These are phyloP conservation scores for Amylocystis lapponica DNA, from an alignment of 768 basidiomycete genomes.

Conservation along the genomic window DNA sequence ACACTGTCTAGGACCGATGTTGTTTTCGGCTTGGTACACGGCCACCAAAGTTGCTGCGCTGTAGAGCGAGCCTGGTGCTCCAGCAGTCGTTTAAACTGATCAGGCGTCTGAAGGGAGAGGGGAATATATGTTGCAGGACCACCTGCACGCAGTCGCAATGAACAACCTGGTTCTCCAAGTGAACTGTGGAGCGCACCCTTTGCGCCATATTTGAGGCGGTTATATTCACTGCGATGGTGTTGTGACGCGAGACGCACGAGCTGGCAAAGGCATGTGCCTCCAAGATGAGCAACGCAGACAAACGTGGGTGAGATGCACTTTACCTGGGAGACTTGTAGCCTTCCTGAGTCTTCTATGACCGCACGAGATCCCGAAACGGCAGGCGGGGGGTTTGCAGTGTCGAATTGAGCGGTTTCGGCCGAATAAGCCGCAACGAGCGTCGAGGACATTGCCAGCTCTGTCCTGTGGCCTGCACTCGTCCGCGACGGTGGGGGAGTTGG, in stretches of 20 bases:
- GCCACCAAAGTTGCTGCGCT: constrained; percentile 45
- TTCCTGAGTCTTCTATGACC: too few species aligned
- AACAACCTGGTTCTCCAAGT: not conserved
- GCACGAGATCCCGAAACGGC: too few species aligned
- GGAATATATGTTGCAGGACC: constrained; percentile 55
- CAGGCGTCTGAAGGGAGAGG: constrained; percentile 56
- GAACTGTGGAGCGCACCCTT: constrained; percentile 20
- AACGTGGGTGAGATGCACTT: too few species aligned
- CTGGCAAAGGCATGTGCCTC: too few species aligned
- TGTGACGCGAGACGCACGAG: constrained; percentile 63
- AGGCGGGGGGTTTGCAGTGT: too few species aligned
- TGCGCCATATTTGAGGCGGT: constrained; percentile 58
- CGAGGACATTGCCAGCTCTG: too few species aligned
- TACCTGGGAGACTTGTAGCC: too few species aligned
- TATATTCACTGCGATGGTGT: constrained; percentile 70
- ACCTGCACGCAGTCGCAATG: constrained; percentile 30
- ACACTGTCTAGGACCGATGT: not conserved
- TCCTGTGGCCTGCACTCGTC: too few species aligned
- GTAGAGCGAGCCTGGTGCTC: constrained; percentile 41
- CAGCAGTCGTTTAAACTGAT: constrained; percentile 48
- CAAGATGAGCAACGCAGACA: too few species aligned
- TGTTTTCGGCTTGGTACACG: constrained; percentile 19
- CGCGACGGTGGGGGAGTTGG: too few species aligned
- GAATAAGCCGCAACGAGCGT: too few species aligned
- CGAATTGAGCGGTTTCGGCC: too few species aligned